phyloP scores from a whole-genome alignment of 1,284 basidiomycete species.

The Pascua guehoae region DNA sequence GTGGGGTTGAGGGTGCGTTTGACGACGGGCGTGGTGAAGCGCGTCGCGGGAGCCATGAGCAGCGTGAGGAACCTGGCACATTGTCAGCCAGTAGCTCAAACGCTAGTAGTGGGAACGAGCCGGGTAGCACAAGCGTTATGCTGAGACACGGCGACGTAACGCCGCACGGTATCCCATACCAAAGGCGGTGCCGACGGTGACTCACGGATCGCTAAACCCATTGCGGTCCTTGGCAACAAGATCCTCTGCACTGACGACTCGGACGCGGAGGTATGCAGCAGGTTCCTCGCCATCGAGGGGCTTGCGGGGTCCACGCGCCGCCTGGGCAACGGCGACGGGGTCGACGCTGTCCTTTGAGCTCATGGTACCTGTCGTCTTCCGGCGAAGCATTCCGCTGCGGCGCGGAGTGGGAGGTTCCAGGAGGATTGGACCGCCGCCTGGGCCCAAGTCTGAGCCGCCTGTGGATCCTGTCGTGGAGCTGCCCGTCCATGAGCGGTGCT shows the following conservation, averaged over 20 bases:
- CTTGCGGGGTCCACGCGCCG: constrained; percentile 38
- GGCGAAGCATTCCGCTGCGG: background rate
- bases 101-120: no score
- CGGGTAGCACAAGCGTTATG: no score
- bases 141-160: no score
- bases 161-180: no score
- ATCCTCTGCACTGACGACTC: constrained; percentile 49
- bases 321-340: constrained; percentile 34
- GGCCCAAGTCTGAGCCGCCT: background rate
- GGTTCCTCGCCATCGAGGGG: constrained; percentile 47
- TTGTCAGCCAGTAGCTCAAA: constrained; percentile 58
- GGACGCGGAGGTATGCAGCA: constrained; percentile 45
- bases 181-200: constrained; percentile 55
- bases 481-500: background rate
- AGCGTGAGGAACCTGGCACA: constrained; percentile 72
- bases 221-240: constrained; percentile 54
- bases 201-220: constrained; percentile 49
- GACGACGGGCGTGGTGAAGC: constrained; percentile 73
- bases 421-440: background rate
- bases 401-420: constrained; percentile 7
- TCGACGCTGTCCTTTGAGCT: constrained; percentile 11
- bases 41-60: constrained; percentile 59
- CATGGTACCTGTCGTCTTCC: background rate
- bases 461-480: background rate
- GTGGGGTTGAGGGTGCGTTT: constrained; percentile 74